Percentiles rank a stretch among this genome's conserved stretches.
These are phyloP conservation scores for Amphicarpaea edgeworthii DNA, from an alignment of 306 rosid genomes.

Conservation along the genomic window DNA sequence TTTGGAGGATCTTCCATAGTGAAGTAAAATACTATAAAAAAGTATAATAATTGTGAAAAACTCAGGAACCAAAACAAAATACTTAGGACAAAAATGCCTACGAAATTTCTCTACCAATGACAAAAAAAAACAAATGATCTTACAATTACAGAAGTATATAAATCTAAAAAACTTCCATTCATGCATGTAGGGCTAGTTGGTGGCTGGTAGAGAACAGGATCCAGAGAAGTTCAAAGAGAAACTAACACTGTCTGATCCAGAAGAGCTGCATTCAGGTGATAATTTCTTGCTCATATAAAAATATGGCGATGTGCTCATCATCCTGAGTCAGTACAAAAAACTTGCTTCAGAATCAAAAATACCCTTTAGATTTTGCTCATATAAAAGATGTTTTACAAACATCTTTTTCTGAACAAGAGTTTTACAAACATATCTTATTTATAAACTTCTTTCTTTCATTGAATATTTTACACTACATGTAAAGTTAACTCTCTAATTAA, in stretches of 20 bases:
- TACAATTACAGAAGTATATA: slow-evolving; percentile 46
- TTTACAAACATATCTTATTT: too few relatives aligned
- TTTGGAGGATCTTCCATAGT: slow-evolving; percentile 34
- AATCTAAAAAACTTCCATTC: slow-evolving; percentile 42
- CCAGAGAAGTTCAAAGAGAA: slow-evolving; percentile 56
- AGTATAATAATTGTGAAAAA: slow-evolving; percentile 27
- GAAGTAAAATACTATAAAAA: slow-evolving; percentile 37
- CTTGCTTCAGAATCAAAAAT: too few relatives aligned
- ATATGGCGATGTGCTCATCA: slow-evolving; percentile 65
- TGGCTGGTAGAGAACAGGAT: slow-evolving; percentile 54
- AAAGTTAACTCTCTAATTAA: too few relatives aligned
- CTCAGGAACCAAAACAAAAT: slow-evolving; percentile 28
- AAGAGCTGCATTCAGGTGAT: slow-evolving; percentile 62
- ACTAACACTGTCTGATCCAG: slow-evolving; percentile 55
- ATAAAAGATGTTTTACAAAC: too few relatives aligned
- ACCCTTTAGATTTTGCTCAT: too few relatives aligned
- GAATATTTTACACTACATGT: background rate
- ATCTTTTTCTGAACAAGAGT: too few relatives aligned
- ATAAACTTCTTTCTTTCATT: background rate
- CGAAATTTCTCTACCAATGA: slow-evolving; percentile 50
- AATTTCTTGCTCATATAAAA: slow-evolving; percentile 50
- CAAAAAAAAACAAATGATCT: slow-evolving; percentile 54
- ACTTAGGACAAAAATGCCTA: slow-evolving; percentile 44
- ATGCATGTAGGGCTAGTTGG: slow-evolving; percentile 44
- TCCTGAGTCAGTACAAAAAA: slow-evolving; percentile 54